phyloP scores from a whole-genome alignment of 2,329 filamentous ascomycete species.

The Beauveria asiatica region DNA sequence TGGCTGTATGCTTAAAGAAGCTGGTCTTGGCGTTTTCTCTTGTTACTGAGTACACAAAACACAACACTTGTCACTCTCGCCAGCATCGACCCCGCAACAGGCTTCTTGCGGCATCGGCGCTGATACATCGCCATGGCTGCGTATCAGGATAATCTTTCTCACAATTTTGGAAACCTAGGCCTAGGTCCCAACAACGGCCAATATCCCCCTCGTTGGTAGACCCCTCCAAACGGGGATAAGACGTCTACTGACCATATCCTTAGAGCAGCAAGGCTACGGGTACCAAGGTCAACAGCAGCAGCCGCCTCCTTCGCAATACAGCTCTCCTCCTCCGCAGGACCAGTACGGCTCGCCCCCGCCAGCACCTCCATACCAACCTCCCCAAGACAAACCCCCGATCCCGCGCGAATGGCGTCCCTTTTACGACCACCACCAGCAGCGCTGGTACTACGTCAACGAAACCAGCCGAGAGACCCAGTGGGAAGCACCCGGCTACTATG shows the following conservation, averaged over 20 bases:
- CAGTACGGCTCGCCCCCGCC: constrained; percentile 7
- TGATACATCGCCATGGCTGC: background rate
- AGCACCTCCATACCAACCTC: constrained; percentile 25
- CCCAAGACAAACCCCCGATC: constrained; percentile 38
- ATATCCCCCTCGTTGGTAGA: constrained; percentile 1
- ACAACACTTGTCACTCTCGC: background rate
- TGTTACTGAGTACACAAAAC: background rate
- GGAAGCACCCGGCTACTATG: constrained; percentile 42
- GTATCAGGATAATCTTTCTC: constrained; percentile 9
- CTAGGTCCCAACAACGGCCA: constrained; percentile 10
- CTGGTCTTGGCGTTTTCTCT: background rate
- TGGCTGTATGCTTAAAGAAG: background rate
- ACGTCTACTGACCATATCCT: background rate
- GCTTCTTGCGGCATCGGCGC: background rate
- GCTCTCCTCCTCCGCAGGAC: background rate
- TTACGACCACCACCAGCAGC: constrained; percentile 52
- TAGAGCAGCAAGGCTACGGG: constrained; percentile 8
- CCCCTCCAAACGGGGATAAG: background rate
- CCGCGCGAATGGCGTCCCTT: constrained; percentile 54
- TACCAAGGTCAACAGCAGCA: constrained; percentile 3
- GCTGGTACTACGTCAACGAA: constrained; percentile 58
- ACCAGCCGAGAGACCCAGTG: constrained; percentile 55
- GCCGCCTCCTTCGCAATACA: background rate
- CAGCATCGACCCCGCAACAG: background rate
- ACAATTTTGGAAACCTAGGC: constrained; percentile 9